These are phyloP conservation scores for Coprinopsis marcescibilis DNA, from an alignment of 768 basidiomycete genomes.

Conservation along the genomic window DNA sequence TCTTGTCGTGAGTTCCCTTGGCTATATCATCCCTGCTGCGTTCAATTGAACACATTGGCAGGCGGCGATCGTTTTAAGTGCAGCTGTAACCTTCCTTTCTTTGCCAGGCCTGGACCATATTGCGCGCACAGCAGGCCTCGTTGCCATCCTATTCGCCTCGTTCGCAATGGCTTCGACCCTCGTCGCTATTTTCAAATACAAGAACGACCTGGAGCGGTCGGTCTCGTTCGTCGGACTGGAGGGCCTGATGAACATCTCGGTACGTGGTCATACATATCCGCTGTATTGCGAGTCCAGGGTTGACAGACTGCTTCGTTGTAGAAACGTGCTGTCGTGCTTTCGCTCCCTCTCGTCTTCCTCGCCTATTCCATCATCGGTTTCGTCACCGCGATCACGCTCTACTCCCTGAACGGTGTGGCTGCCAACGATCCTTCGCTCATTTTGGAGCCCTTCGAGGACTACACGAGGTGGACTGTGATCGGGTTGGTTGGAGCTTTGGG, in stretches of 20 bases:
- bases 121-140: constrained; percentile 57
- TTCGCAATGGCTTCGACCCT: constrained; percentile 66
- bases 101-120: constrained; percentile 67
- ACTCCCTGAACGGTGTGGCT: constrained; percentile 52
- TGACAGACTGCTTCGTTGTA: constrained; percentile 19
- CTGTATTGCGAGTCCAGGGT: not conserved
- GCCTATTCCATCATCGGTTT: constrained; percentile 68
- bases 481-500: constrained; percentile 2
- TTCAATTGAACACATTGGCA: constrained; percentile 25
- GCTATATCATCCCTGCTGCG: constrained; percentile 9
- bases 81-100: constrained; percentile 76
- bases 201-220: constrained; percentile 55
- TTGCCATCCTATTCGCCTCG: constrained; percentile 64
- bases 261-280: constrained; percentile 15
- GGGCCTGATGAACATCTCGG: constrained; percentile 45
- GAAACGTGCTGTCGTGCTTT: constrained; percentile 59
- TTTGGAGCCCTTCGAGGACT: constrained; percentile 47
- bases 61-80: constrained; percentile 78
- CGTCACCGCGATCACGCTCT: constrained; percentile 57
- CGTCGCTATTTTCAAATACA: constrained; percentile 64
- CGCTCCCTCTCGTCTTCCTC: constrained; percentile 69
- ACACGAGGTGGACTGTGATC: constrained; percentile 28
- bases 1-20: constrained; percentile 45
- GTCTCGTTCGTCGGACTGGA: constrained; percentile 49
- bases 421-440: constrained; percentile 30